Base-by-base conservation (phyloP, 331 rosid species). In the Dryas integrifolia region DNA sequence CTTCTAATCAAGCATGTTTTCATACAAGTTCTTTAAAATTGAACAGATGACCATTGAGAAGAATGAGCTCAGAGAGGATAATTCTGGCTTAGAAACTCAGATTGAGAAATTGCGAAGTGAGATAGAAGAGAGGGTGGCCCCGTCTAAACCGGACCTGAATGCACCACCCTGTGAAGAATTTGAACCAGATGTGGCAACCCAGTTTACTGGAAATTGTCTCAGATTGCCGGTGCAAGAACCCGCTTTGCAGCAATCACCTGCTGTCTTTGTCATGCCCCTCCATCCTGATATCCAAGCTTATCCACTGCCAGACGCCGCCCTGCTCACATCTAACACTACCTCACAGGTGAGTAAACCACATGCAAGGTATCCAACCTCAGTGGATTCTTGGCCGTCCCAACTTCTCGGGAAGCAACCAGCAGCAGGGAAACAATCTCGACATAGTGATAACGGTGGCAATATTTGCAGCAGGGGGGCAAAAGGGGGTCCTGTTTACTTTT, bases 311-410 rank as follows among this genome's bases (percentile, higher is more conserved):
- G 83, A 68, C 53, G 79, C 76, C 43, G 0, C 82, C 1, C 87
- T 82, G 35, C 72, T 78, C 52, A 11, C 69, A 6, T 85, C 80
- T 14, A 84, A 82, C 45, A 77, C 85, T 26, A 9, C 82, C 58
- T 57, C 93, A n/a, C 70, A 83, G 24, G 74, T 95, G 70, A 90
- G 89, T 58, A 95, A 90, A 83, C 99, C 99, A 8, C 99, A 92
- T 81, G 86, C 99, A 15, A 85, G 98, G 85, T 95, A 95, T 82
- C 98, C 97, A n/a, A 88, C 97, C 30, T 84, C 89, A 10, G 87
- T 84, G 7, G 97, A 95, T 72, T 83, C 88, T 6, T 92, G 99
- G 99, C 96, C 97, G 10, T 82, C 86, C 3, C 82, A 86, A 76
- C 87, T 95, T 84, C 96, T 92, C 15, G 87, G 84, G 51, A 79